Evolutionary conservation across 257 asterid genomes (phyloP), one percentile per base, ranked within the genome.

Genomic region (Hygrophila difformis): DNA sequence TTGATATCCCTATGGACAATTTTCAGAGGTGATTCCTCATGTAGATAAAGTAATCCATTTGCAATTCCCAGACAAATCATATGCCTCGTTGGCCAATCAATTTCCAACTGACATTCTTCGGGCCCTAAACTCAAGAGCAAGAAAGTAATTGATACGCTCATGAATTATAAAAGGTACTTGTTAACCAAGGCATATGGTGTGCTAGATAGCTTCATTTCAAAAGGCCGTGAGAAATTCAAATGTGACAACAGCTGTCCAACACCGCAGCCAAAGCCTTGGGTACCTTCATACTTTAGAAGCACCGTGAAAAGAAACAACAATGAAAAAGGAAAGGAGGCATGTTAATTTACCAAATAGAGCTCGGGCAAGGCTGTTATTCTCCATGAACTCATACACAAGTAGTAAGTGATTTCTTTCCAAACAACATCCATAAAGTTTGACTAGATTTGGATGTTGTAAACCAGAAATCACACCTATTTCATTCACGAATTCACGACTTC

Each of bases 401-500:
- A 72, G 11, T 65, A 76, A 51, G 46, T 76, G 80, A 49, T 69
- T 76, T 49, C 75, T 61, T 50, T 76, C 84, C 1, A 76, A 66
- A 58, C 84, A 76, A 12, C 84, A 76, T 8, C 84, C 84, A 18
- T 71, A 57, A 5, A 76, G 62, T 64, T 65, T 76, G 14, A 76
- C 84, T 16, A 76, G 81, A 63, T 76, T 69, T 49, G 80, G 84
- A 44, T 76, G 80, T 53, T 76, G 81, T 19, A 76, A 45, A 15
- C 77, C 80, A 57, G 84, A 72, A 38, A 76, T 76, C 80, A 72
- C 72, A 57, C 84, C 84, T 47, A 76, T 66, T 47, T 76, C 84
- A 10, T 69, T 76, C 46, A 76, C 57, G 39, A 76, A 76, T 20
- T 76, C 81, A 0, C 81, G 80, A 19, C 65, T 76, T n/a, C 84